phyloP scores from a whole-genome alignment of 768 basidiomycete species.

The Suillus americanus region DNA sequence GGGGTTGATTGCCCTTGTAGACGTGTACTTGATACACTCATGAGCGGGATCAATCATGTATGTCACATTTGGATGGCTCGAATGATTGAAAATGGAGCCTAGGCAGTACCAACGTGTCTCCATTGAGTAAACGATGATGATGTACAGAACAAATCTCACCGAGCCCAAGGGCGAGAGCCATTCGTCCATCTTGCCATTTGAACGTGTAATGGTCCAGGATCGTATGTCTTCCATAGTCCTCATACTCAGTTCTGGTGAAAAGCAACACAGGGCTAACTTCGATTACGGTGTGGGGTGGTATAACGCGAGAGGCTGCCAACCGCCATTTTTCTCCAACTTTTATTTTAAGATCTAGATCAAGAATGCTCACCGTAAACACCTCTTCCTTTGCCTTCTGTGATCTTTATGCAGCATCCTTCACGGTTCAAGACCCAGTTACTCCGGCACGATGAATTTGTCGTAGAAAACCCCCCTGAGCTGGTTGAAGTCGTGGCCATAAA shows the following conservation, averaged over 20 bases:
- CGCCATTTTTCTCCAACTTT: constrained; percentile 26
- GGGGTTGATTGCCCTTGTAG: constrained; percentile 48
- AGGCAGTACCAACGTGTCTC: not conserved
- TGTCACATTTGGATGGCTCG: constrained; percentile 65
- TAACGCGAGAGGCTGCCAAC: constrained; percentile 20
- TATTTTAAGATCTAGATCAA: not conserved
- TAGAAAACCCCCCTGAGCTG: not conserved
- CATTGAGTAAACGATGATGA: not conserved
- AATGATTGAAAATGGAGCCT: constrained; percentile 88
- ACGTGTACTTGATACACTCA: constrained; percentile 64
- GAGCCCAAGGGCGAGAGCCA: constrained; percentile 78
- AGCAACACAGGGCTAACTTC: constrained; percentile 88
- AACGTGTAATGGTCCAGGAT: constrained; percentile 76
- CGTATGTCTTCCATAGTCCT: constrained; percentile 59
- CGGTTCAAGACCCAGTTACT: constrained; percentile 37
- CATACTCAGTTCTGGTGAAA: constrained; percentile 69
- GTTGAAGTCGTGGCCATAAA: constrained; percentile 13
- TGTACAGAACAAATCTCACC: constrained; percentile 43
- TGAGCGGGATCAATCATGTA: constrained; percentile 52
- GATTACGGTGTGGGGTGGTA: constrained; percentile 59
- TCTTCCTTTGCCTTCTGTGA: constrained; percentile 50
- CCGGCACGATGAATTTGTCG: not conserved
- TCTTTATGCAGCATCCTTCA: constrained; percentile 47
- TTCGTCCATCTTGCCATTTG: constrained; percentile 68
- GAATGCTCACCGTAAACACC: constrained; percentile 58